Evolutionary conservation across 768 basidiomycete species (phyloP).

Genomic region (Ramaria rubella): DNA sequence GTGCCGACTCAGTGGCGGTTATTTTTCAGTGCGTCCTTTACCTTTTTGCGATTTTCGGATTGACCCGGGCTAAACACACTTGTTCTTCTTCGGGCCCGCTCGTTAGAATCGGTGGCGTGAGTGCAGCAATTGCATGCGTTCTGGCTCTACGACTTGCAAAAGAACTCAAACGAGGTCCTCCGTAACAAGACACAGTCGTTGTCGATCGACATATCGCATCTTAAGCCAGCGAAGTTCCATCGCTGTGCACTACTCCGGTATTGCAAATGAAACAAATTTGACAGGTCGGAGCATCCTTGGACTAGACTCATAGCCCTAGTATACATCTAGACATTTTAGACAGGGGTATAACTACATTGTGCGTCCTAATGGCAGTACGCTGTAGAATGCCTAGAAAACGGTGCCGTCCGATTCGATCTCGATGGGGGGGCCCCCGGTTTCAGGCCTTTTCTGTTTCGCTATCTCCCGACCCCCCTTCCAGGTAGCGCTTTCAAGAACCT

Average conservation of each 20-base stretch:
- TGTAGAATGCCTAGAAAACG: constrained; percentile 43
- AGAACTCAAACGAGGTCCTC: constrained; percentile 36
- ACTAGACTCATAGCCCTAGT: no score
- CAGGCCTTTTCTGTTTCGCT: constrained; percentile 67
- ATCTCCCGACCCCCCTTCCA: constrained; percentile 97
- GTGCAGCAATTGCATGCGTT: constrained; percentile 48
- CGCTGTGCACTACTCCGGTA: no score
- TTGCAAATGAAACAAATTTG: no score
- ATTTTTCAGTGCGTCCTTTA: constrained; percentile 59
- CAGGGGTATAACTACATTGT: background rate
- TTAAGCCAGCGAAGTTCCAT: no score
- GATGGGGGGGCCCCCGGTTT: constrained; percentile 76
- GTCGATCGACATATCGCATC: background rate
- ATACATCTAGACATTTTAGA: background rate
- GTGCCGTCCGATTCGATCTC: constrained; percentile 84
- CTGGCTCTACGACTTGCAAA: constrained; percentile 50
- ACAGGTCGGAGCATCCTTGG: no score
- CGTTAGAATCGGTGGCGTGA: constrained; percentile 51
- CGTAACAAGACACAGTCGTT: no score
- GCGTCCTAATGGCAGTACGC: background rate
- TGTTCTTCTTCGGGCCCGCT: background rate
- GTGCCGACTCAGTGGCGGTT: constrained; percentile 68
- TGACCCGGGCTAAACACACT: background rate
- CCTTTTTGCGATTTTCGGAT: background rate
- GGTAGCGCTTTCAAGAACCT: constrained; percentile 89